Base-by-base conservation (phyloP, 2,329 filamentous ascomycete species). In the Magnaporthiopsis poae region DNA sequence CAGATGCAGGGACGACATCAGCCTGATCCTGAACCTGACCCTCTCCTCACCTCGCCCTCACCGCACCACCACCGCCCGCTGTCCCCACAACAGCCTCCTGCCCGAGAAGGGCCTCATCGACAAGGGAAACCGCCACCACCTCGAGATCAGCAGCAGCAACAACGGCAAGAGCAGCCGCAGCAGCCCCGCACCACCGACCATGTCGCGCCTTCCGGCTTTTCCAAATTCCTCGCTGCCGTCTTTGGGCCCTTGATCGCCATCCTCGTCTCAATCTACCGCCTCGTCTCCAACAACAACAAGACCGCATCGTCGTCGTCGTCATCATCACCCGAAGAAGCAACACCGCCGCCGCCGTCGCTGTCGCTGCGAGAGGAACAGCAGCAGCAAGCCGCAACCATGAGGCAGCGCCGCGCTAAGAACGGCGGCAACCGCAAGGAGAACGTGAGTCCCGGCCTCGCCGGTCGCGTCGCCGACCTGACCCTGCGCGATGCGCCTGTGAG, bases 401-500 rank as follows among this genome's bases (percentile, higher is more conserved):
- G 5, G 61, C 33, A 18, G 31, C 33, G 13, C 31, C 25, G 12
- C 61, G 18, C 25, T 21, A 36, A 62, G 61, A 25, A 25, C 33
- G 25, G 61, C 33, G 12, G 9, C 21, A 31, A 12, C 35, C 35
- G 46, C 63, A 60, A 60, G 5, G 63, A 65, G 52, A 65, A 65
- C n/a, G 25, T 36, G 46, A 35, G 31, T 27, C 39, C 63, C 1
- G 31, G 29, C 31, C 63, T 65, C 27, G 35, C 29, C 31, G 18
- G 31, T 5, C 29, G 8, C 9, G 27, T 60, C 56, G 39, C 63
- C 29, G 25, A 25, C 25, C 63, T 65, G 21, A 65, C 15, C 52
- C 18, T 65, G 31, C 63, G 46, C 46, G 63, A 65, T 31, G 63
- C 12, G 35, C 63, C 63, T 27, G 18, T 35, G 25, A 2, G n/a